These are phyloP conservation scores for Microdochium trichocladiopsis DNA, from an alignment of 2,329 filamentous ascomycete genomes.

Conservation along the genomic window DNA sequence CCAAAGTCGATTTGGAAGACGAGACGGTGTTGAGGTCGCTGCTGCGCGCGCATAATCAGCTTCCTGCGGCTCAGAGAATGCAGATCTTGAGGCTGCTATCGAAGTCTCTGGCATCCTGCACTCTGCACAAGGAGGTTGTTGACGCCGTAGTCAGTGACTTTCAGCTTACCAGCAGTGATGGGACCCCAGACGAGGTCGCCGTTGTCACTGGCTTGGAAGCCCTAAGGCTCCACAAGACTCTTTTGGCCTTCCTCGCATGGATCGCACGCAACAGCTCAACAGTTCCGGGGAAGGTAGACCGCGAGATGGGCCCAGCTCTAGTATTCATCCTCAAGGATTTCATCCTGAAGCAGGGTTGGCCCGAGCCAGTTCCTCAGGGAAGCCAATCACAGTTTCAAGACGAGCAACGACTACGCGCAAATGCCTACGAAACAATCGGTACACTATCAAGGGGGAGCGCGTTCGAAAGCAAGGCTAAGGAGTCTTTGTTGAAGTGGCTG, in stretches of 20 bases:
- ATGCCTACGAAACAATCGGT: slow-evolving; percentile 87
- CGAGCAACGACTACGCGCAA: slow-evolving; percentile 62
- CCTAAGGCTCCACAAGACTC: slow-evolving; percentile 70
- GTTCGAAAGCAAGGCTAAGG: slow-evolving; percentile 44
- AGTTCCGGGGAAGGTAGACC: slow-evolving; percentile 53
- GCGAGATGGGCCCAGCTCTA: slow-evolving; percentile 58
- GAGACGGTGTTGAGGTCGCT: slow-evolving; percentile 53
- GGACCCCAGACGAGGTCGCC: slow-evolving; percentile 6
- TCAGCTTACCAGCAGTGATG: slow-evolving; percentile 26
- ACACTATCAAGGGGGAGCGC: slow-evolving; percentile 63
- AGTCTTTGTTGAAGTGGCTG: slow-evolving; percentile 62
- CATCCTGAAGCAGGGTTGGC: slow-evolving; percentile 79
- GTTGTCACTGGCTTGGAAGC: slow-evolving; percentile 60
- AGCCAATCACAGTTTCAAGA: slow-evolving; percentile 42
- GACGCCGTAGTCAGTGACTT: slow-evolving; percentile 63
- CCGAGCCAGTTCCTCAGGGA: slow-evolving; percentile 41
- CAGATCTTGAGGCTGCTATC: slow-evolving; percentile 69
- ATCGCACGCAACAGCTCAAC: slow-evolving; percentile 55
- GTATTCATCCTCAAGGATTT: slow-evolving; percentile 65
- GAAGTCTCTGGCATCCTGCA: slow-evolving; percentile 69
- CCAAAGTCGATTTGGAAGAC: slow-evolving; percentile 67
- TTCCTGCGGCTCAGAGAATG: slow-evolving; percentile 66
- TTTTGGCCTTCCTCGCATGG: slow-evolving; percentile 85
- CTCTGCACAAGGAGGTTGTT: slow-evolving; percentile 60
- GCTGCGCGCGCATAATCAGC: slow-evolving; percentile 66